Evolutionary conservation across 1,139 yeast genomes (phyloP), one percentile per base, ranked within the genome.

Genomic region (Debaryomyces fabryi): DNA sequence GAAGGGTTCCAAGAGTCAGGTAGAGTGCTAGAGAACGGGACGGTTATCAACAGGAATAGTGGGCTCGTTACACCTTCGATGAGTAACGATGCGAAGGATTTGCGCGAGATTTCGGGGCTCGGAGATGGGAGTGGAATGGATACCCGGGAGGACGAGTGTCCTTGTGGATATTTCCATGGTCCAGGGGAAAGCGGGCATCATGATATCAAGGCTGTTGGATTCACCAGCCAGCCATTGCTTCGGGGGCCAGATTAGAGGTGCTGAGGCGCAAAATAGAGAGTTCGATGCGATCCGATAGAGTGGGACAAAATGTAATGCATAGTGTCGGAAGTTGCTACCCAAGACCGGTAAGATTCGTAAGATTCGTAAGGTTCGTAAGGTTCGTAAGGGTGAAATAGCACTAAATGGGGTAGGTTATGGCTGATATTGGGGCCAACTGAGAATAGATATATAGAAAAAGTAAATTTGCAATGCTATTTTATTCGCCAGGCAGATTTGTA

Each of bases 151-250:
- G 57, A 53, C 23, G 61, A 55, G 40, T 71, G 76, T 52, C 65
- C 69, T 1, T 71, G 76, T 56, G 75, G 75, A 4, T 58, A 63
- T 48, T 54, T 71, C 37, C 76, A 71, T 50, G 75, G 75, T 1
- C 71, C 73, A 2, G 72, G 71, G 6, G 69, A 63, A 39, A 67
- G 65, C 1, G 52, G 56, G 34, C 60, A 58, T 38, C 65, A 66
- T 39, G 76, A 71, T 47, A 50, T 62, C 12, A 53, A 49, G 15
- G 74, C 75, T 15, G 66, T 66, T 20, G 75, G 75, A 1, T 58
- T 70, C 40, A 53, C 64, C 24, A 52, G 54, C 27, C 56, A 45
- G 13, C 70, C 65, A 12, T 60, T 63, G 39, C 60, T 71, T 44
- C 54, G 72, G 46, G 76, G 76, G 2, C 76, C 75, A 1, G 74